Evolutionary conservation across 192 early-diverging fungal genomes (phyloP), one percentile per base, ranked within the genome.

Genomic region (Coemansia sp.): DNA sequence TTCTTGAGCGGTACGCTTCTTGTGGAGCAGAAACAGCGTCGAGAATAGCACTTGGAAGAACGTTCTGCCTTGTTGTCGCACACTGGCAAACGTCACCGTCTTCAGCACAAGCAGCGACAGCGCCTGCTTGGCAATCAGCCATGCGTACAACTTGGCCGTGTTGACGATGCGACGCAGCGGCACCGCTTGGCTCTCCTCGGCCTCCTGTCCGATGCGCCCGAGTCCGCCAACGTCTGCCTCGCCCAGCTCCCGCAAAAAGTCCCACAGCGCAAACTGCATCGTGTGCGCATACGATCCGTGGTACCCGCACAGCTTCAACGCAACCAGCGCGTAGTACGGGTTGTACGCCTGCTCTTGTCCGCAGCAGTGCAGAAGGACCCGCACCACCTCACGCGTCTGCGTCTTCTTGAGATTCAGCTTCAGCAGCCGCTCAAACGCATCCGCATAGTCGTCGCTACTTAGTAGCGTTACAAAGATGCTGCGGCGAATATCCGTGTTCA

Each of bases 401-500:
- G 93, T 92, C 71, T 92, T 89, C 61, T 92, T 95, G 56, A 99
- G 81, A 51, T 86, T 85, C 44, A 99, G 84, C 81, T 91, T 90
- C 63, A 91, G 77, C 22, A 99, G 81, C 41, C 90, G 85, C 69
- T 98, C 91, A 73, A 93, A 94, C 2, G 93, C 93, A 71, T 99
- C 97, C 13, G 94, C 79, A 72, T 93, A 99, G 76, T 98, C 96
- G 85, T 96, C 95, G 75, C 90, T 90, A 77, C 90, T 89, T 89
- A 98, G 93, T 40, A 98, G 76, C 7, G 89, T 88, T 16, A 98
- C 86, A 86, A 99, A 99, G 65, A 99, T 92, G 69, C 88, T 92
- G 64, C 92, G 78, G 25, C 96, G 86, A 19, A 98, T 85, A 69
- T 98, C 97, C 7, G 97, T 99, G 85, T 97, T 98, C 95, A 99